Evolutionary conservation across 805 yeast genomes (phyloP).

Genomic region (Zygoascus tannicola): DNA sequence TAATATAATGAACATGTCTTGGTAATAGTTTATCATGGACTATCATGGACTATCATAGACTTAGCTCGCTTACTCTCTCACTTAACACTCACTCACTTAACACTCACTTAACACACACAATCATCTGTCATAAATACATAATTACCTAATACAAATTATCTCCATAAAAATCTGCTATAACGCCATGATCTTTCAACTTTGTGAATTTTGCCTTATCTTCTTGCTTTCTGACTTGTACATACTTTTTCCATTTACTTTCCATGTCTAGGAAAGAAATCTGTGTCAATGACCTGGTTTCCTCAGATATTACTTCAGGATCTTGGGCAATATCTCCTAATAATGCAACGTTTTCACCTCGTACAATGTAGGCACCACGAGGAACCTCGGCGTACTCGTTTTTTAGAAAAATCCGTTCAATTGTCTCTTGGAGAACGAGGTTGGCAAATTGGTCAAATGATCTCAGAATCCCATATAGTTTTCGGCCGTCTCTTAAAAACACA

Average conservation of each 20-base stretch:
- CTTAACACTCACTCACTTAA: no score
- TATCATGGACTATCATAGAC: no score
- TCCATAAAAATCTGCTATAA: conserved; percentile 10
- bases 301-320: conserved; percentile 69
- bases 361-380: conserved; percentile 71
- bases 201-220: conserved; percentile 6
- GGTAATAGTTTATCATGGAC: no score
- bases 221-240: conserved; percentile 13
- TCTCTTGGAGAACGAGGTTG: conserved; percentile 84
- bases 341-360: conserved; percentile 94
- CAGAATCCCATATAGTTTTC: conserved; percentile 76
- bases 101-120: no score
- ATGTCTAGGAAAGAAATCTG: conserved; percentile 58
- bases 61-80: no score
- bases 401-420: conserved; percentile 67
- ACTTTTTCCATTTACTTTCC: conserved; percentile 31
- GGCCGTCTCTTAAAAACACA: conserved; percentile 82
- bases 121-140: no score
- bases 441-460: conserved; percentile 95
- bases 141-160: conserved; percentile 15
- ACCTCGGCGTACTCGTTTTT: conserved; percentile 56
- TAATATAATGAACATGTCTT: no score
- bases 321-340: conserved; percentile 88
- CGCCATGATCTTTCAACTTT: conserved; percentile 11
- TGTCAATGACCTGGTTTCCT: conserved; percentile 31